Conservation (phyloP, 108 stramenopile genomes). For the Epipyxis sp. region DNA sequence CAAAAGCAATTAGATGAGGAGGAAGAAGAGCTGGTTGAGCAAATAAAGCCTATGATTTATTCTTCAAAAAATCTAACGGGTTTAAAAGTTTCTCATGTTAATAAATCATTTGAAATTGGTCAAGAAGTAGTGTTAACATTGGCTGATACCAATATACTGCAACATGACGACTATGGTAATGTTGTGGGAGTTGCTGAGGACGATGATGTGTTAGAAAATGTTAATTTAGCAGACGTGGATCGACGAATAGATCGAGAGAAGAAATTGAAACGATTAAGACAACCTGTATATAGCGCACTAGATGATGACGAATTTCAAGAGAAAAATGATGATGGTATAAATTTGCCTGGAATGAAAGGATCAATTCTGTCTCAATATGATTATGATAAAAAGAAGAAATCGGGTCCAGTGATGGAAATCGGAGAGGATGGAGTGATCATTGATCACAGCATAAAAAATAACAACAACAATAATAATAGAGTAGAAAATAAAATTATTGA, state of each 20-base stretch:
- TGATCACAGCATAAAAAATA: no score
- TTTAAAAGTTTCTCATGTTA: not conserved
- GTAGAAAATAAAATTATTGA: no score
- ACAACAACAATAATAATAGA: no score
- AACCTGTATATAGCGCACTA: conserved; percentile 46
- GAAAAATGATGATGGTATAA: conserved; percentile 30
- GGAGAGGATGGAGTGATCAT: no score
- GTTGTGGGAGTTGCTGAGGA: conserved; percentile 37
- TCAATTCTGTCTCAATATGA: conserved; percentile 32
- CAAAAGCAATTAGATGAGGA: not conserved
- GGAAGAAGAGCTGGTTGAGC: not conserved
- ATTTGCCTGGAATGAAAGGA: not conserved
- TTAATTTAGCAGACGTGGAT: conserved; percentile 33
- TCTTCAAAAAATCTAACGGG: not conserved
- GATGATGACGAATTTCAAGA: conserved; percentile 55
- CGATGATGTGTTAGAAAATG: conserved; percentile 45
- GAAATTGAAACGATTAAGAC: conserved; percentile 38
- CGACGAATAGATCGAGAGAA: conserved; percentile 40
- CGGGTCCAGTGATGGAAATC: no score
- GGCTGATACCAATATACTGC: conserved; percentile 39
- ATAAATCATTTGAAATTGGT: conserved; percentile 35
- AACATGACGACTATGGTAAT: conserved; percentile 44
- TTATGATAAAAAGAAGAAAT: not conserved
- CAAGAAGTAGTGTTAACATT: conserved; percentile 46
- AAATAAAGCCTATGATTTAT: not conserved